Base-by-base conservation (phyloP, 1,284 basidiomycete genomes). In the Fomes fomentarius region DNA sequence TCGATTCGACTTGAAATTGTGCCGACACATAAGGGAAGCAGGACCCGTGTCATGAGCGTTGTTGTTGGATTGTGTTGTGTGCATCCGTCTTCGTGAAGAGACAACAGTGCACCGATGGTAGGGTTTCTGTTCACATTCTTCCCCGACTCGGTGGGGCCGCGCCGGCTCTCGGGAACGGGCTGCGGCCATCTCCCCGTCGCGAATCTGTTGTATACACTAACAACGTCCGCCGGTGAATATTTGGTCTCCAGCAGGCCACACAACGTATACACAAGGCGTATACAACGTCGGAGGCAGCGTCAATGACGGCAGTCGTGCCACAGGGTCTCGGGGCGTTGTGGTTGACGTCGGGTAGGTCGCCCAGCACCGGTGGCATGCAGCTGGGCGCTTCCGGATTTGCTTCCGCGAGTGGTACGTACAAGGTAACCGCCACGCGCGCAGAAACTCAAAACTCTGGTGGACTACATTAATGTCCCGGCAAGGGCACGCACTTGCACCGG, bases 371-470 rank as follows among this genome's bases (percentile, higher is more conserved):
- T 38, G n/a, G 35, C 35, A 38, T 10, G 21, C 6, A n/a, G 4
- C 15, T 5, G 35, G 22, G 38, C 35, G 37, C 34, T 47, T 34
- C 38, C n/a, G n/a, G 17, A 49, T 49, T 54, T 54, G 49, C 38
- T 54, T 60, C 54, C 54, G 46, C 47, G 49, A 60, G n/a, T 48
- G 9, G 38, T 8, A 24, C 49, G 37, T 54, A 60, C 51, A 52
- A 52, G 58, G 58, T 31, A 60, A 54, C 30, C 40, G 56, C 54
- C 59, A 61, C 59, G 59, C 56, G 56, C 22, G 25, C 47, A 35
- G 41, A 53, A 49, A 57, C 47, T 49, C 52, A 52, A 57, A 57
- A 50, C 34, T 34, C 25, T 53, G 56, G 43, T 53, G 56, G 30
- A 47, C 47, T 33, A 40, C 28, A 37, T 52, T 50, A 53, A 50